Conservation (phyloP, 805 yeast species). For the Teunomyces atbi region DNA sequence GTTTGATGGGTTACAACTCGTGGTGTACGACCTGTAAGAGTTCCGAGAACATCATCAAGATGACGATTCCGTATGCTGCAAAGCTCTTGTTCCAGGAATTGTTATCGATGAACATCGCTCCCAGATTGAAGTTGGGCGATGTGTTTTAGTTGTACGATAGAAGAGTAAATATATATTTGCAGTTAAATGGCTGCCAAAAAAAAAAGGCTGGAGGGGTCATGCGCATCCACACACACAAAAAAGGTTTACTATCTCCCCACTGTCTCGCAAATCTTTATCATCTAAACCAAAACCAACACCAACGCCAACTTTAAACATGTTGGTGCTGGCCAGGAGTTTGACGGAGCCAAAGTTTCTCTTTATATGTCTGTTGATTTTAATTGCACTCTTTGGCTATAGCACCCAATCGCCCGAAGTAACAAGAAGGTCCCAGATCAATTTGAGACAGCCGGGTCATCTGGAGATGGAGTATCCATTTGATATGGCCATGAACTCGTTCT, state of each 20-base stretch:
- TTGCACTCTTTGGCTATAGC: conserved; percentile 7
- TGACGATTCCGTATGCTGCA: conserved; percentile 99
- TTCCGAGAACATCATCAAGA: conserved; percentile 78
- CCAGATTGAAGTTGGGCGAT: conserved; percentile 85
- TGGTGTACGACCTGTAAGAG: conserved; percentile 98
- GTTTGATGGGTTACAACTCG: conserved; percentile 94
- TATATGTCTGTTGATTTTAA: conserved; percentile 10
- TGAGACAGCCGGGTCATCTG: neutral
- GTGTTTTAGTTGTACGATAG: conserved; percentile 48
- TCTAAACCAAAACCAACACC: too few relatives aligned
- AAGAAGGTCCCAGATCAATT: neutral
- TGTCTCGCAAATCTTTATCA: neutral
- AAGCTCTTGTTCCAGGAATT: conserved; percentile 95
- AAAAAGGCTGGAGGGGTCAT: neutral
- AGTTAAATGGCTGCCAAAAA: neutral
- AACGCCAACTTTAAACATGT: neutral
- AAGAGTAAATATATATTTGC: neutral
- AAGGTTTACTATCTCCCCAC: neutral
- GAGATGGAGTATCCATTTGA: conserved; percentile 31
- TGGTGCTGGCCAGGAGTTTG: conserved; percentile 7
- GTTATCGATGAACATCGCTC: conserved; percentile 98
- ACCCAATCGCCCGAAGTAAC: neutral
- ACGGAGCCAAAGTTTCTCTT: conserved; percentile 10
- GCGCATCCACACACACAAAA: neutral
- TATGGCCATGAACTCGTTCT: conserved; percentile 37